Evolutionary conservation across 495 filamentous ascomycete genomes (phyloP).

Genomic region (Letharia lupina): DNA sequence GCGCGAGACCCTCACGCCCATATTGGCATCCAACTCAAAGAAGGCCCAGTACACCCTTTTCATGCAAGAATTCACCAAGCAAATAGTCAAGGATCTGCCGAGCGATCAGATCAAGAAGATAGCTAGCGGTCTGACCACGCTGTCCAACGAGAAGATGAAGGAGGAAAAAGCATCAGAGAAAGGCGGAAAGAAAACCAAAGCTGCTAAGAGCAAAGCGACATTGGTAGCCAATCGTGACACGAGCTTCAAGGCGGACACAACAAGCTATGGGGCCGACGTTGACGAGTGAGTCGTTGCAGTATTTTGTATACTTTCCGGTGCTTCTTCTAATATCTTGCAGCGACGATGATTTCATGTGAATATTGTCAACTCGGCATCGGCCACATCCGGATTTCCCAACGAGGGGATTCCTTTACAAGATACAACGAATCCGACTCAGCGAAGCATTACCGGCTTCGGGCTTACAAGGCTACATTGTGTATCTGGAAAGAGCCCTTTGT

Average conservation of each 20-base stretch:
- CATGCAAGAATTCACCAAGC: conserved; percentile 82
- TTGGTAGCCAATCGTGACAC: conserved; percentile 63
- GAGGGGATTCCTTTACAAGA: background rate
- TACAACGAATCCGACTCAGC: background rate
- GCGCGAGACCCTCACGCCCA: conserved; percentile 63
- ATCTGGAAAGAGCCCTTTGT: background rate
- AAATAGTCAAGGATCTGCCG: conserved; percentile 76
- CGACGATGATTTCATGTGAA: conserved; percentile 64
- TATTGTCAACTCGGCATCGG: background rate
- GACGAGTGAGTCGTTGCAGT: conserved; percentile 56
- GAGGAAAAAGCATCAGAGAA: conserved; percentile 95
- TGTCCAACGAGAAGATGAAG: conserved; percentile 97
- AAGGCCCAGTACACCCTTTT: conserved; percentile 86
- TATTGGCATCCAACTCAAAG: conserved; percentile 65
- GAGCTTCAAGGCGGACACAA: conserved; percentile 54
- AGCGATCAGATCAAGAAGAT: conserved; percentile 95
- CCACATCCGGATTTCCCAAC: background rate
- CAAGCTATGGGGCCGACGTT: conserved; percentile 64
- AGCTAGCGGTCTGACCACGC: conserved; percentile 68
- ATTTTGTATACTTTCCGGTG: background rate
- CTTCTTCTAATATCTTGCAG: conserved; percentile 15
- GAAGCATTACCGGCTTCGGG: conserved; percentile 8
- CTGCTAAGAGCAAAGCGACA: conserved; percentile 83
- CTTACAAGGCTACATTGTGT: background rate
- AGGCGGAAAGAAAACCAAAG: conserved; percentile 92